Evolutionary conservation across 495 filamentous ascomycete genomes (phyloP).

Genomic region (Podospora pseudocomata): DNA sequence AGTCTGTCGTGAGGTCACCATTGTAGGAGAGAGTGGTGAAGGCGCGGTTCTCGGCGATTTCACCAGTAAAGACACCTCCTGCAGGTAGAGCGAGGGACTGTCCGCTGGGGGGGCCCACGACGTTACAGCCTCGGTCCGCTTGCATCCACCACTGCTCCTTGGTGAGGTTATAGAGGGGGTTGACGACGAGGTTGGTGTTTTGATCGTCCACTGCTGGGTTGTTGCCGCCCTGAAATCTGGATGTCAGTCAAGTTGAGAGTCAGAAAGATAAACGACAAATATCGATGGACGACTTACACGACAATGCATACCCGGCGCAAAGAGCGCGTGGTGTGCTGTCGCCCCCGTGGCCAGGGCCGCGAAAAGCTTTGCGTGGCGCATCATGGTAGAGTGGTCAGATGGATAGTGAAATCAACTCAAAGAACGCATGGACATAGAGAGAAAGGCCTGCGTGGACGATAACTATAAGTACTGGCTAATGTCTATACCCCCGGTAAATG

Average conservation of each 20-base stretch:
- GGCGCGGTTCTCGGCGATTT: conserved; percentile 52
- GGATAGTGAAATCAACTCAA: not conserved
- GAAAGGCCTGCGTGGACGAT: no score
- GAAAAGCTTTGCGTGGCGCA: not conserved
- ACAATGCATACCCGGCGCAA: conserved; percentile 51
- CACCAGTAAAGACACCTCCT: conserved; percentile 50
- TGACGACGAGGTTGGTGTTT: conserved; percentile 44
- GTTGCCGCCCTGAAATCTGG: conserved; percentile 27
- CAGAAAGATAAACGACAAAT: not conserved
- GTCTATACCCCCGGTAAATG: not conserved
- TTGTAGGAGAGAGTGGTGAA: conserved; percentile 49
- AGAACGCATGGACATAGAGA: not conserved
- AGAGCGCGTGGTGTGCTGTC: conserved; percentile 44
- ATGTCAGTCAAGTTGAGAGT: no score
- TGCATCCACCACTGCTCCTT: conserved; percentile 52
- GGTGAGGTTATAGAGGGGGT: conserved; percentile 43
- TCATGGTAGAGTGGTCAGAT: not conserved
- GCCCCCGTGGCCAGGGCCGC: conserved; percentile 28
- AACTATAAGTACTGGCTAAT: not conserved
- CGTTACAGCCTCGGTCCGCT: conserved; percentile 46
- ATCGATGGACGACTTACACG: conserved; percentile 1
- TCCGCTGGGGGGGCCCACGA: conserved; percentile 37
- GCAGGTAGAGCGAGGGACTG: conserved; percentile 50
- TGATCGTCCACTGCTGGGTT: conserved; percentile 30
- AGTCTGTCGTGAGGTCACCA: conserved; percentile 37